Evolutionary conservation across 208 protist species (phyloP).

Genomic region (Crithidia thermophila): DNA sequence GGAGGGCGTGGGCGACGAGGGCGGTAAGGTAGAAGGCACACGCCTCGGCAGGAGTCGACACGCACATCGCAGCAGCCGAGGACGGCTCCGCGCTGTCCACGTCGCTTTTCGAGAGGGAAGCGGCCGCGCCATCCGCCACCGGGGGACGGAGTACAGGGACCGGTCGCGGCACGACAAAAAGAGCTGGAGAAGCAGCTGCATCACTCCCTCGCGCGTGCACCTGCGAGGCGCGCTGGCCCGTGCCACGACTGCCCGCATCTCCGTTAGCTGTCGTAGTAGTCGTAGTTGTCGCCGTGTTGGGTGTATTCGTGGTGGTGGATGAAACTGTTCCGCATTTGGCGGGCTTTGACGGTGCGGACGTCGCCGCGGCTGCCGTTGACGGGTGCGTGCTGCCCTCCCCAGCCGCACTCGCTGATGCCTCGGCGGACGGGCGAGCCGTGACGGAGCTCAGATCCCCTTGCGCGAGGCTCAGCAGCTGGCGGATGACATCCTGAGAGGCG

Average conservation of each 20-base stretch:
- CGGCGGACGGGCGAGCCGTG: background rate
- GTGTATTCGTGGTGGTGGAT: no score
- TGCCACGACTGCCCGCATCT: background rate
- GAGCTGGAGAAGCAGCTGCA: background rate
- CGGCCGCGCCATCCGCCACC: background rate
- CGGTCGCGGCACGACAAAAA: background rate
- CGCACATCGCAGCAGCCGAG: background rate
- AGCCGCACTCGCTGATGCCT: no score
- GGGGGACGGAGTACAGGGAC: background rate
- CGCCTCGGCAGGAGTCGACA: conserved; percentile 16
- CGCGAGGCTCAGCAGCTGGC: conserved; percentile 24
- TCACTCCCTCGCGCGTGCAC: background rate
- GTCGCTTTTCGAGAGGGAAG: background rate
- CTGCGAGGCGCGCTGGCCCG: background rate
- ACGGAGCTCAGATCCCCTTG: conserved; percentile 17
- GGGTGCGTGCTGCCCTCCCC: background rate
- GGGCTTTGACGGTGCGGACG: no score
- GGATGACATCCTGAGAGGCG: conserved; percentile 8
- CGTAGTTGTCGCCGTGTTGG: background rate
- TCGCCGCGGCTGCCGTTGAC: no score
- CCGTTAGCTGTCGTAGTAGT: background rate
- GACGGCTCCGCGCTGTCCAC: background rate
- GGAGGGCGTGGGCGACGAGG: conserved; percentile 48
- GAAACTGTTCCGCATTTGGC: no score
- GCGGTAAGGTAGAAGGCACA: conserved; percentile 36